These are phyloP conservation scores for Herpetomonas tarakana DNA, from an alignment of 208 protist species.

Conservation along the genomic window DNA sequence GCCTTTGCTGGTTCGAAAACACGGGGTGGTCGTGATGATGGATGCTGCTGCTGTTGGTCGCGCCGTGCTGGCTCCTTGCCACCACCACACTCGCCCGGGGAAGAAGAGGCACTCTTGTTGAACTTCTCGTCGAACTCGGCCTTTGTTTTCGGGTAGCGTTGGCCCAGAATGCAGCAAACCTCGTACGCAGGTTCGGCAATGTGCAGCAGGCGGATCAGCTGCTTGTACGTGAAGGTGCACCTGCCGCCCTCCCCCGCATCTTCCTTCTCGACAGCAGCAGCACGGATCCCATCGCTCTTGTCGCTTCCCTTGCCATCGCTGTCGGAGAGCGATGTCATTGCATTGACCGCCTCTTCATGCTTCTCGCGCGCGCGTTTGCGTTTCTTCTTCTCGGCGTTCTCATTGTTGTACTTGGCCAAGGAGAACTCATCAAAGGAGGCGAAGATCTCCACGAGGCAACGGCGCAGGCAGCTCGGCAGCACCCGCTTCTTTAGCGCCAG, in stretches of 20 bases:
- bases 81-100: too few species aligned
- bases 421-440: slow-evolving; percentile 88
- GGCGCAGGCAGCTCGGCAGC: slow-evolving; percentile 84
- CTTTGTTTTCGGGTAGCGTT: slow-evolving; percentile 84
- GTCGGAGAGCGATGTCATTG: background rate
- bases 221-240: slow-evolving; percentile 61
- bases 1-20: slow-evolving; percentile 66
- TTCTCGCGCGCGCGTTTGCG: slow-evolving; percentile 3
- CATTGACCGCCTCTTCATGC: background rate
- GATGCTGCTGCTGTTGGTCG: background rate
- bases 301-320: background rate
- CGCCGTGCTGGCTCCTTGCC: background rate
- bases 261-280: background rate
- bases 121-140: slow-evolving; percentile 60
- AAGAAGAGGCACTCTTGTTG: background rate
- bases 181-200: slow-evolving; percentile 73
- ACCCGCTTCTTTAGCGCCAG: background rate
- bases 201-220: slow-evolving; percentile 77
- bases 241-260: slow-evolving; percentile 4
- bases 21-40: background rate
- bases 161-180: slow-evolving; percentile 92
- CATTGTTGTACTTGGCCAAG: slow-evolving; percentile 95
- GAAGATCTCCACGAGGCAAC: slow-evolving; percentile 85
- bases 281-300: too few species aligned
- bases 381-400: slow-evolving; percentile 49